Base-by-base conservation (phyloP, 768 basidiomycete genomes). In the Podaxis mareebaensis region DNA sequence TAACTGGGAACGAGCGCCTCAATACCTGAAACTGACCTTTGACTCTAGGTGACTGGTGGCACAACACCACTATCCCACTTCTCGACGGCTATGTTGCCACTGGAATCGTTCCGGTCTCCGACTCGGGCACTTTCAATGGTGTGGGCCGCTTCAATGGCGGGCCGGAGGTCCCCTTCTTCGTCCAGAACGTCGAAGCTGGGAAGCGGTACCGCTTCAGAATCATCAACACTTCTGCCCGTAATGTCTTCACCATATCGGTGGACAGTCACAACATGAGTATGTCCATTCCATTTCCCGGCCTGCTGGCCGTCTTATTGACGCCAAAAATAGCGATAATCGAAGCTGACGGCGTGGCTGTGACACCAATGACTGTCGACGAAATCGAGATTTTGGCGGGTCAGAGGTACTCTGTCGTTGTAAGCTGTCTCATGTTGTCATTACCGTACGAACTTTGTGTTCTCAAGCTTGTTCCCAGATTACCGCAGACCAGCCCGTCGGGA, bases 211-310 rank as follows among this genome's bases (percentile, higher is more conserved):
- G 72, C 8, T 68, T 72, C 66, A 60, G 71, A 2, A 51, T 72
- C 17, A 54, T 73, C 26, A 68, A 68, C 17, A 64, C 60, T 1
- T 68, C 69, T 8, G 71, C 67, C 64, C 60, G 67, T 13, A 79
- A 67, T 74, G 75, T 74, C 60, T 78, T 75, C 67, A 67, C 64
- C 2, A 79, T 84, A 71, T 79, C 75, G 3, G 83, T 84, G 63
- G 80, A 82, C 44, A 70, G 71, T 2, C 83, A 85, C 66, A 69
- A 68, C 11, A 66, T 84, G 66, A 42, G 72, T 33, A 38, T 44
- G 53, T 42, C 46, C n/a, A 54, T 57, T 33, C 24, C 22, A 28
- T 30, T 20, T 33, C 28, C 64, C 58, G 63, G n/a, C 71, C 83
- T 60, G 78, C 77, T 46, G 76, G 75, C 65, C 69, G 72, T 38